Evolutionary conservation across 352 stramenopile genomes (phyloP).

Genomic region (Thalassiosira oceanica): DNA sequence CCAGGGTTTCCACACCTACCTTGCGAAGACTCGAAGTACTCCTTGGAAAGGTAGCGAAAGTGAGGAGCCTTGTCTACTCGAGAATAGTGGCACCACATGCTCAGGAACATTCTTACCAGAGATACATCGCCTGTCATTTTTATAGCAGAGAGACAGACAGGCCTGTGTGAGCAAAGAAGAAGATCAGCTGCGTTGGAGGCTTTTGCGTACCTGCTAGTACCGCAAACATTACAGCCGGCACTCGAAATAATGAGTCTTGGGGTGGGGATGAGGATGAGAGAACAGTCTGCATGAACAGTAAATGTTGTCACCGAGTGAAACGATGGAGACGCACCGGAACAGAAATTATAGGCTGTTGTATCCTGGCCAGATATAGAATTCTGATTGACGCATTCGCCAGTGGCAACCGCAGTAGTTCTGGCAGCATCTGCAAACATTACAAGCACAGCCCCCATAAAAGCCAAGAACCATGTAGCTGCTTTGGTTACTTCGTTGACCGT

Average conservation of each 20-base stretch:
- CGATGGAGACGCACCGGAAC: no score
- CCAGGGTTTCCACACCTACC: no score
- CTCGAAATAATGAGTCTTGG: no score
- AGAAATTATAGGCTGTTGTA: no score
- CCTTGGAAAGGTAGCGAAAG: slow-evolving; percentile 37
- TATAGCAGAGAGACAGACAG: no score
- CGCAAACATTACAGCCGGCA: no score
- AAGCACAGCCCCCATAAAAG: slow-evolving; percentile 26
- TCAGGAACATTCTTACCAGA: no score
- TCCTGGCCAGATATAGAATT: slow-evolving; percentile 2
- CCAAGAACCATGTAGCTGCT: slow-evolving; percentile 35
- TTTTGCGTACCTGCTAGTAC: no score
- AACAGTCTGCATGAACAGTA: slow-evolving; percentile 31
- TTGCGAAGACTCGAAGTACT: slow-evolving; percentile 32
- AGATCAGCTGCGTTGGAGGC: slow-evolving; percentile 17
- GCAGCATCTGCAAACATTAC: slow-evolving; percentile 45
- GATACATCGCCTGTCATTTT: no score
- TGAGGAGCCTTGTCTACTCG: no score
- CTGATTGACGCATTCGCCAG: slow-evolving; percentile 22
- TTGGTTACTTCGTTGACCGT: slow-evolving; percentile 40
- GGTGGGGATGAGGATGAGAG: slow-evolving; percentile 12
- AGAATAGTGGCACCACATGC: no score
- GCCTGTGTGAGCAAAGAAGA: slow-evolving; percentile 41
- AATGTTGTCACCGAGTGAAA: no score
- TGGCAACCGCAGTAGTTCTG: slow-evolving; percentile 8